These are phyloP conservation scores for Oehlia diaphana DNA, from an alignment of 192 early-diverging fungal species.

Conservation along the genomic window DNA sequence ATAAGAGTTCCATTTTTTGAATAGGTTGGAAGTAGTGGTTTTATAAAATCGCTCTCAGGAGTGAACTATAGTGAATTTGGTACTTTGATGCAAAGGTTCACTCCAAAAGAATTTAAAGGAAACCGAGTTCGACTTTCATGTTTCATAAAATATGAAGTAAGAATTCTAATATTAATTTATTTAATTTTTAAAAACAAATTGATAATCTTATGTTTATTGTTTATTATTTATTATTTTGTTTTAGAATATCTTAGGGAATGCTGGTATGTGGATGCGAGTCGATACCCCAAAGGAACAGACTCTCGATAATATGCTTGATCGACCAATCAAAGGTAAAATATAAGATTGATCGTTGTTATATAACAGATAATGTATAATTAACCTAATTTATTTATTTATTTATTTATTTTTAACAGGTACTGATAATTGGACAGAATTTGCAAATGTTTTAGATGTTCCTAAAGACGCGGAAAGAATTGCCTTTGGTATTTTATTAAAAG, in stretches of 20 bases:
- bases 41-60: neutral
- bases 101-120: neutral
- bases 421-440: neutral
- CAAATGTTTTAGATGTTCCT: neutral
- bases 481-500: neutral
- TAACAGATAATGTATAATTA: too few species aligned
- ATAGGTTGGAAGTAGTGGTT: slow-evolving; percentile 1
- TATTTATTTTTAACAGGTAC: neutral
- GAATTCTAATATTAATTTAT: neutral
- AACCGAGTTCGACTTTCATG: neutral
- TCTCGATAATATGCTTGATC: neutral
- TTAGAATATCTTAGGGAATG: neutral
- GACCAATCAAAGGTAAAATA: neutral
- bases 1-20: neutral
- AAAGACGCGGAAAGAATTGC: neutral
- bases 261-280: slow-evolving; percentile 16
- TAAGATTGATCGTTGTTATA: too few species aligned
- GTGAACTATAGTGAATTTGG: neutral
- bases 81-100: neutral
- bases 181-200: too few species aligned
- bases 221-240: neutral
- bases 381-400: neutral
- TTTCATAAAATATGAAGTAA: neutral
- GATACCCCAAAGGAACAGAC: neutral
- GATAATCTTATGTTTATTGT: neutral